Conservation (phyloP, 768 basidiomycete species). For the Termitomyces sp. region DNA sequence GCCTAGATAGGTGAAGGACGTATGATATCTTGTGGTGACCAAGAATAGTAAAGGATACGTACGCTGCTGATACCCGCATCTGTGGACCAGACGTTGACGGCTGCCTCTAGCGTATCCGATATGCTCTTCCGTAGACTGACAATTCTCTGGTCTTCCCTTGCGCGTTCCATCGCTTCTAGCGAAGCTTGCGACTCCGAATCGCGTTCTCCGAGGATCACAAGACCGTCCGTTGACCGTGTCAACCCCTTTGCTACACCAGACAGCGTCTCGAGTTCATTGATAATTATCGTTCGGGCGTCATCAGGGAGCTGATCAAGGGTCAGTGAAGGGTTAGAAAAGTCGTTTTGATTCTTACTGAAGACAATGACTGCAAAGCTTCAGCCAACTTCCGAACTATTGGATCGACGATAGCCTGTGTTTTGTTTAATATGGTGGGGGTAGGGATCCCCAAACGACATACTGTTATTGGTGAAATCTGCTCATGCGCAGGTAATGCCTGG, state of each 20-base stretch:
- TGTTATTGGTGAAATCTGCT: slow-evolving; percentile 74
- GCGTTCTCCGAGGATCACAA: slow-evolving; percentile 49
- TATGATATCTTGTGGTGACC: neutral
- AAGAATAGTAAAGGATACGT: slow-evolving; percentile 23
- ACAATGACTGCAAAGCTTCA: slow-evolving; percentile 51
- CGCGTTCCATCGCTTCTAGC: slow-evolving; percentile 47
- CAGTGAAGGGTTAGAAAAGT: neutral
- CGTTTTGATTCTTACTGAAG: slow-evolving; percentile 31
- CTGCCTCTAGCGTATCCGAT: slow-evolving; percentile 48
- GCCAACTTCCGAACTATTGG: slow-evolving; percentile 69
- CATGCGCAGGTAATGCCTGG: slow-evolving; percentile 76
- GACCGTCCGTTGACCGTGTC: slow-evolving; percentile 67
- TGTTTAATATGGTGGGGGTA: neutral
- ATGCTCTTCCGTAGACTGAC: slow-evolving; percentile 62
- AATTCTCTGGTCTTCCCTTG: slow-evolving; percentile 60
- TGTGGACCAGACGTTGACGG: slow-evolving; percentile 71
- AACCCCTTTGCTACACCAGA: slow-evolving; percentile 86
- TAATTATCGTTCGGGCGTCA: slow-evolving; percentile 58
- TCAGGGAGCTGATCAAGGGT: slow-evolving; percentile 52
- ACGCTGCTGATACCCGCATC: slow-evolving; percentile 79
- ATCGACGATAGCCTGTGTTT: slow-evolving; percentile 57
- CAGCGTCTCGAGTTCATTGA: slow-evolving; percentile 74
- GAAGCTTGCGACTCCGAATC: slow-evolving; percentile 48
- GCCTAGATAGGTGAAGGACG: slow-evolving; percentile 36
- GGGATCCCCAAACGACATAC: slow-evolving; percentile 27